Evolutionary conservation across 305 asterid genomes (phyloP), one percentile per base, ranked within the genome.

Genomic region (Rubia balearica): DNA sequence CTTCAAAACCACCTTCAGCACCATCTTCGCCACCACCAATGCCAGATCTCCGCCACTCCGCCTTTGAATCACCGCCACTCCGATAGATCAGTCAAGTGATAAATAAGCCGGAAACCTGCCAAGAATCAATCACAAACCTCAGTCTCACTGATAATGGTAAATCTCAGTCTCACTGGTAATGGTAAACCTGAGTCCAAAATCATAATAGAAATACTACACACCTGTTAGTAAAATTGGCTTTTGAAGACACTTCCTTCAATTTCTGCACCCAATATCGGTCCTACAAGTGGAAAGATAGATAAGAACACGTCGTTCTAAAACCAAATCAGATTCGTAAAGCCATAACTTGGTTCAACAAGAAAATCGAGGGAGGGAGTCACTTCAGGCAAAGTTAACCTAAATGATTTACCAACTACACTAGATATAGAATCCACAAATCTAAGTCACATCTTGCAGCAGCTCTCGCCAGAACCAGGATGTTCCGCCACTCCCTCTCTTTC

Each of bases 391-490:
- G 95, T 83, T 81, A 94, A 80, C 74, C 78, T 88, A 78, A 94
- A 91, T 48, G 91, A 80, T 79, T 83, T 86, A 45, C 96, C 93
- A 62, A 76, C 56, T 33, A 86, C 94, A 53, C 76, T 81, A 63
- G 99, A 94, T 43, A 84, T 66, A 46, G 90, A 87, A 75, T 93
- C 97, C 62, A 81, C 75, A 74, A 94, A 90, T 79, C 83, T 87
- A 68, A 91, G 90, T 24, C 84, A 82, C 91, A 94, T 79, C 88
- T 85, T 94, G 70, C 98, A 92, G 86, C 98, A 86, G 87, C 99
- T 88, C 77, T 94, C 99, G 38, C 99, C 99, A 8, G 98, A 94
- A 74, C 99, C 99, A 7, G 61, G 60, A 17, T n/a, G 60, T 6
- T 30, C 33, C 33, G 33, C 3, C 33, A 2, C 33, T 30, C 33